These are phyloP conservation scores for Aspergillus taichungensis DNA, from an alignment of 495 filamentous ascomycete species.

Conservation along the genomic window DNA sequence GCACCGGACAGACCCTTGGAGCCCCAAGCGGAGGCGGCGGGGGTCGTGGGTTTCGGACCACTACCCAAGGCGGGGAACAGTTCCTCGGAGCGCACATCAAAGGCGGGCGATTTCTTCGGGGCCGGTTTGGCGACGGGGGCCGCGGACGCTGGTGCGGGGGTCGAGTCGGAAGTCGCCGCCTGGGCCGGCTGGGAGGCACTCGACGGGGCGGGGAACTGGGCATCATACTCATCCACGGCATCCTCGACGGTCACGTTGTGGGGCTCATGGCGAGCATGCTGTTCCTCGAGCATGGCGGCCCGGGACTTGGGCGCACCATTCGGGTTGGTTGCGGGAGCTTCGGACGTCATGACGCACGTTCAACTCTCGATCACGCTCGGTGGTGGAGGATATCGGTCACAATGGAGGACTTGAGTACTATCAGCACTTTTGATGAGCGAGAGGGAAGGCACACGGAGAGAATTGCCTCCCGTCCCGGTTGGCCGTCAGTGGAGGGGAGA, in stretches of 20 bases:
- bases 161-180: constrained; percentile 17
- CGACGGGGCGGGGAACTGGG: constrained; percentile 49
- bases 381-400: no score
- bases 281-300: constrained; percentile 68
- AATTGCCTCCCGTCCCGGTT: no score
- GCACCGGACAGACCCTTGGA: constrained; percentile 45
- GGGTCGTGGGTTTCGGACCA: constrained; percentile 51
- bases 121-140: constrained; percentile 29
- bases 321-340: constrained; percentile 28
- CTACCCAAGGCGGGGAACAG: constrained; percentile 82
- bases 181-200: constrained; percentile 33
- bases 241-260: constrained; percentile 74
- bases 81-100: constrained; percentile 83
- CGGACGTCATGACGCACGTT: constrained; percentile 32
- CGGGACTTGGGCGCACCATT: constrained; percentile 39
- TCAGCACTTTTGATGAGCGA: no score
- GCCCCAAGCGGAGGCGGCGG: constrained; percentile 63
- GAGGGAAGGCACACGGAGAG: no score
- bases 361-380: background rate
- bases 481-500: no score
- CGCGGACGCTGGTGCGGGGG: constrained; percentile 13
- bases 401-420: no score
- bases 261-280: constrained; percentile 57
- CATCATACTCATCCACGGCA: constrained; percentile 67
- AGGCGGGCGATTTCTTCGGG: constrained; percentile 33